Evolutionary conservation across 176 grass and related monocot species (phyloP).

Genomic region (Phragmites australis): DNA sequence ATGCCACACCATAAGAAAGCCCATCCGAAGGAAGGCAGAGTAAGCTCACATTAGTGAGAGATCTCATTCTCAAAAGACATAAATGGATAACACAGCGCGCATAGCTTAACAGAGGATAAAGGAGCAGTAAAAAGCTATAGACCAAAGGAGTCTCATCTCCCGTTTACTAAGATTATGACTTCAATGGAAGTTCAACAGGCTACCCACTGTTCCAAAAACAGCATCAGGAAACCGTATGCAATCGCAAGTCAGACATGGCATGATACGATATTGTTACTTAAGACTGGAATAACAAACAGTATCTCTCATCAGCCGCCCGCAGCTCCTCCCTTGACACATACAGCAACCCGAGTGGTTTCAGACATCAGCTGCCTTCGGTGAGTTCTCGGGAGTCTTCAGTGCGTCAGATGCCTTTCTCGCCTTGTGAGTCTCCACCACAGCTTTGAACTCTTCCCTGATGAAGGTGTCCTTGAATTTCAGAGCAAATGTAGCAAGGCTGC

Average conservation of each 20-base stretch:
- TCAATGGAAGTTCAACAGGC: constrained; percentile 28
- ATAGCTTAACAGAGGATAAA: not conserved
- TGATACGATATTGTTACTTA: constrained; percentile 27
- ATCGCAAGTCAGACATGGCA: constrained; percentile 21
- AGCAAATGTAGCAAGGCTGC: constrained; percentile 62
- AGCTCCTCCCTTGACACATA: not conserved
- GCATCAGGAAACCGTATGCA: constrained; percentile 25
- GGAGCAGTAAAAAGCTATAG: not conserved
- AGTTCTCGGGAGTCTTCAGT: constrained; percentile 46
- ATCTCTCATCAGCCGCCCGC: constrained; percentile 4
- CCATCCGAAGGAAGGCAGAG: not conserved
- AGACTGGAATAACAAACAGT: constrained; percentile 27
- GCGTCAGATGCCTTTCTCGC: constrained; percentile 19
- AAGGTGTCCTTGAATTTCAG: constrained; percentile 83
- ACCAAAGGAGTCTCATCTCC: constrained; percentile 12
- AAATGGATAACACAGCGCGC: not conserved
- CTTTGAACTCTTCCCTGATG: constrained; percentile 76
- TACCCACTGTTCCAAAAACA: constrained; percentile 39
- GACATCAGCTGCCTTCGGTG: constrained; percentile 40
- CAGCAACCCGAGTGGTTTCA: constrained; percentile 26
- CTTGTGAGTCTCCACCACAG: constrained; percentile 54
- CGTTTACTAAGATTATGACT: constrained; percentile 36
- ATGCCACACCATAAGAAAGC: too few species aligned
- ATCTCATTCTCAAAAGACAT: not conserved
- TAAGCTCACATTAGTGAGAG: not conserved